Evolutionary conservation across 331 rosid species (phyloP), one percentile per base, ranked within the genome.

Genomic region (Arachis monticola): DNA sequence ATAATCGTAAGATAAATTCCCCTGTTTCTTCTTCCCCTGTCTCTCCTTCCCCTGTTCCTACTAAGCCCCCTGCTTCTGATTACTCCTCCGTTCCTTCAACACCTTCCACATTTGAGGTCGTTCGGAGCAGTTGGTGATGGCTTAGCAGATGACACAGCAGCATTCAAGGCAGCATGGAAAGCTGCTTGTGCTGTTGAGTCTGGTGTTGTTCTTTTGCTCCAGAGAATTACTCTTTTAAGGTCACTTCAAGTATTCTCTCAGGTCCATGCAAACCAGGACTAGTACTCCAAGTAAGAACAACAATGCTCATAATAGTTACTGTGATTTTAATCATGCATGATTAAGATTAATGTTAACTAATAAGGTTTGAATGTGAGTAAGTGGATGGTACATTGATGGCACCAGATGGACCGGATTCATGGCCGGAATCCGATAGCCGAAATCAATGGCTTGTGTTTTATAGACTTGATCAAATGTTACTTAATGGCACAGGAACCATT

Each of bases 231-330:
- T 58, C 74, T 52, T 95, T 95, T 74, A 84, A 64, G 64, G 90
- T 95, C 80, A 92, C 93, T 70, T 95, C 99, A 2, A 88, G 96
- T 4, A 95, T 95, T 66, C 92, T 95, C 68, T 79, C 97, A 4
- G 99, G 99, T 14, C 99, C 99, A 46, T 95, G 99, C 87, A 81
- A 85, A 71, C 93, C 97, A 6, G 97, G 97, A 72, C 79, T 95
- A 8, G 91, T 87, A 27, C 85, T 95, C 57, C 93, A 92, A 83
- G 99, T 94, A 77, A 88, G 92, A 30, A 35, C 40, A 35, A 35
- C 2, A 35, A 8, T 45, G 31, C 32, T 35, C 55, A 8, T 31
- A 2, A 1, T 35, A 35, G 3, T 35, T 9, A 17, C 44, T 65
- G 14, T 65, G 14, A 22, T 44, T 45, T 8, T 5, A 55, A n/a